A percentile compares a stretch with the other conserved stretches of the same genome.
These are phyloP conservation scores for Hypoxylon fragiforme DNA, from an alignment of 495 filamentous ascomycete species.

Conservation along the genomic window DNA sequence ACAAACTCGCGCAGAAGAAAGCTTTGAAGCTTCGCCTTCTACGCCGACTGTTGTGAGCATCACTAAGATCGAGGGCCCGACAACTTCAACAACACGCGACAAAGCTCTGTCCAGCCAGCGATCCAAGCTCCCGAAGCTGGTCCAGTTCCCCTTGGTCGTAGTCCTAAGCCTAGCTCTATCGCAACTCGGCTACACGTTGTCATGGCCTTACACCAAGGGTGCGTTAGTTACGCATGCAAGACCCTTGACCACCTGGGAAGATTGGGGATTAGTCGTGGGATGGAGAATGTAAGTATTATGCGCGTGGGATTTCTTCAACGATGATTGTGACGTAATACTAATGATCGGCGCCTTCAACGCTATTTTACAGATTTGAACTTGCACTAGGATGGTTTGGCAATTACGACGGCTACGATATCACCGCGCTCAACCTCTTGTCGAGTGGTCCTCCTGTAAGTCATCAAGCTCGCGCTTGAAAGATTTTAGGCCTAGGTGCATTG, in stretches of 20 bases:
- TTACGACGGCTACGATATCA: constrained; percentile 74
- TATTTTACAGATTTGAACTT: constrained; percentile 59
- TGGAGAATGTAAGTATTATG: constrained; percentile 62
- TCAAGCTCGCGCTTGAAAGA: background rate
- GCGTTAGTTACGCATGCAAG: constrained; percentile 67
- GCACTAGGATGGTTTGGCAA: constrained; percentile 69
- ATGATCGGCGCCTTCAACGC: constrained; percentile 17
- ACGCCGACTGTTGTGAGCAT: constrained; percentile 23
- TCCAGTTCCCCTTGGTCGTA: constrained; percentile 66
- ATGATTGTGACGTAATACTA: constrained; percentile 35
- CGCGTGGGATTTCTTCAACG: background rate
- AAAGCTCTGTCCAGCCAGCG: constrained; percentile 1
- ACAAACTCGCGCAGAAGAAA: constrained; percentile 29
- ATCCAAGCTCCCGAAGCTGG: constrained; percentile 53
- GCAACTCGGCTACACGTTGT: constrained; percentile 58
- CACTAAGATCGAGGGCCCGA: constrained; percentile 34
- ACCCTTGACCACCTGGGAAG: constrained; percentile 60
- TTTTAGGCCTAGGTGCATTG: background rate
- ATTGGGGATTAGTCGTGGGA: constrained; percentile 61
- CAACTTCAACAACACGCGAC: constrained; percentile 10
- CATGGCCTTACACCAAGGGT: constrained; percentile 49
- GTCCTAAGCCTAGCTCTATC: constrained; percentile 64
- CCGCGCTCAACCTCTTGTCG: constrained; percentile 66
- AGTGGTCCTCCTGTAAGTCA: constrained; percentile 66
- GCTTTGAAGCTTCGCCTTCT: background rate